These are phyloP conservation scores for Xanthoconium stramineum DNA, from an alignment of 768 basidiomycete species.

Conservation along the genomic window DNA sequence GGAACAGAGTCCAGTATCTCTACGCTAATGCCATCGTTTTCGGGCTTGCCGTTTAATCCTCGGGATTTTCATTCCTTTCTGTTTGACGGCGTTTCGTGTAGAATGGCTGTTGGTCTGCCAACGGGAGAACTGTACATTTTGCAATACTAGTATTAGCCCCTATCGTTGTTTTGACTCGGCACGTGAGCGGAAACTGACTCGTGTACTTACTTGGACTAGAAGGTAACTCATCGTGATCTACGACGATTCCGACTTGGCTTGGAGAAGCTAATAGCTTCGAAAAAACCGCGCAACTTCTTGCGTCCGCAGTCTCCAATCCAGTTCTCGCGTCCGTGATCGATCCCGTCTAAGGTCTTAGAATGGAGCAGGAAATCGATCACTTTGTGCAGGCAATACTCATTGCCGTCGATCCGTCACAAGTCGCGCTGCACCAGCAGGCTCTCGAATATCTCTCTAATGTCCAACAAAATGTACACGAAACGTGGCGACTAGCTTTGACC, in stretches of 20 bases:
- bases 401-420: conserved; percentile 77
- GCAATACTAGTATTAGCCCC: conserved; percentile 29
- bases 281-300: too few relatives aligned
- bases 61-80: conserved; percentile 43
- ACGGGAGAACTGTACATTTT: conserved; percentile 54
- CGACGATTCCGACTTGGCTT: background rate
- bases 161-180: conserved; percentile 12
- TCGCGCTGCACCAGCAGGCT: conserved; percentile 77
- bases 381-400: conserved; percentile 83
- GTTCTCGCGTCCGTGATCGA: conserved; percentile 11
- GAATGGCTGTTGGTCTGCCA: conserved; percentile 47
- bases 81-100: conserved; percentile 56
- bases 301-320: too few relatives aligned
- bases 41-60: conserved; percentile 51
- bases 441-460: conserved; percentile 77
- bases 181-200: conserved; percentile 26
- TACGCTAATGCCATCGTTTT: conserved; percentile 43
- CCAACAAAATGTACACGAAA: conserved; percentile 68
- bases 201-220: background rate
- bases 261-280: background rate
- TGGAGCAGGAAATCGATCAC: conserved; percentile 76
- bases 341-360: conserved; percentile 27
- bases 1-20: conserved; percentile 7
- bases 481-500: conserved; percentile 79
- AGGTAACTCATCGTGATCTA: background rate